Evolutionary conservation across 129 eudicot genomes (phyloP).

Genomic region (Tanacetum coccineum): DNA sequence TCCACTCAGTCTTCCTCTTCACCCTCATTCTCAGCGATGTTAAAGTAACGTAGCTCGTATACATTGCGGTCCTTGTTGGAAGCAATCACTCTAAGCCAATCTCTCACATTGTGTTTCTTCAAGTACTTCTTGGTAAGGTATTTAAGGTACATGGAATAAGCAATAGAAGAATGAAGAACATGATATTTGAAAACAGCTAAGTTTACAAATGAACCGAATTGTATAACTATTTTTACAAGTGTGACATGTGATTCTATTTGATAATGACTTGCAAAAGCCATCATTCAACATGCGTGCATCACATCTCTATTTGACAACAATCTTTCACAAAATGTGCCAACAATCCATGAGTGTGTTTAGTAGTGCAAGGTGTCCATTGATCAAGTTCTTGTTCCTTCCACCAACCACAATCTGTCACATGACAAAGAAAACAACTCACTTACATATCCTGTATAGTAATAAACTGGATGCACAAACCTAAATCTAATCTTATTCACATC

Average conservation of each 20-base stretch:
- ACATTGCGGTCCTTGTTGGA: conserved; percentile 37
- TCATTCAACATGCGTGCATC: too few species aligned
- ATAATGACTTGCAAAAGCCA: too few species aligned
- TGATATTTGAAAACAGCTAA: background rate
- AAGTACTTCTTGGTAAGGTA: conserved; percentile 36
- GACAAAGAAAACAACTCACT: too few species aligned
- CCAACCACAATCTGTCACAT: too few species aligned
- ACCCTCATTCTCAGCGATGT: conserved; percentile 36
- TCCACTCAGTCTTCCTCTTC: conserved; percentile 32
- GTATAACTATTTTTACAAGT: background rate
- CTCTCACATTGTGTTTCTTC: conserved; percentile 45
- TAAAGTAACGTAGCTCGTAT: conserved; percentile 32
- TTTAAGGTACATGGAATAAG: conserved; percentile 26
- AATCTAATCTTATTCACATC: too few species aligned
- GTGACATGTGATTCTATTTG: background rate
- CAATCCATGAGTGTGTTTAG: too few species aligned
- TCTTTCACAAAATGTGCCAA: too few species aligned
- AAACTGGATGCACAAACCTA: too few species aligned
- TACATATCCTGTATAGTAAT: too few species aligned
- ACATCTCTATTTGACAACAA: too few species aligned
- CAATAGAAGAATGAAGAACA: background rate
- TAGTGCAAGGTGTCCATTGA: too few species aligned
- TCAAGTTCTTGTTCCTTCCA: too few species aligned
- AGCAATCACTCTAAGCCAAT: conserved; percentile 36
- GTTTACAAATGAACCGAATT: background rate